Percentiles rank a stretch among this genome's conserved stretches.
Conservation (phyloP, 2,329 filamentous ascomycete genomes). For the Sporothrix brasiliensis region DNA sequence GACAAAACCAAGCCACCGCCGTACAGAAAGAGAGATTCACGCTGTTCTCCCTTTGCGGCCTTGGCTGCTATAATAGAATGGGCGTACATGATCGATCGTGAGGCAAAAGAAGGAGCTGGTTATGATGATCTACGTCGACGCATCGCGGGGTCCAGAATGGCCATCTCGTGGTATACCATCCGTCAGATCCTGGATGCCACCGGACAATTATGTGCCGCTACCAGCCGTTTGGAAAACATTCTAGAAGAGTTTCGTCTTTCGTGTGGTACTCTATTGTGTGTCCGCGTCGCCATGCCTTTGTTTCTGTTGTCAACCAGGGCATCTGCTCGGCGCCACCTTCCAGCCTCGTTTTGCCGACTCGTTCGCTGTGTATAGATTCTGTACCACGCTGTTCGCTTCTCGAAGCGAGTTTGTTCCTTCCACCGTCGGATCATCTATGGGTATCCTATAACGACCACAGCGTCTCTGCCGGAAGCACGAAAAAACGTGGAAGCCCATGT, state of each 20-base stretch:
- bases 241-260: slow-evolving; percentile 8
- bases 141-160: too few species aligned
- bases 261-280: neutral
- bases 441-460: neutral
- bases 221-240: neutral
- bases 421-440: neutral
- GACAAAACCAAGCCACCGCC: too few species aligned
- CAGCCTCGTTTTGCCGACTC: slow-evolving; percentile 40
- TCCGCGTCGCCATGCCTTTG: slow-evolving; percentile 1
- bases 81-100: too few species aligned
- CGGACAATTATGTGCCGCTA: neutral
- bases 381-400: neutral
- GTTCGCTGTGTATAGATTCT: slow-evolving; percentile 54
- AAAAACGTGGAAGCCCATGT: slow-evolving; percentile 16
- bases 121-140: too few species aligned
- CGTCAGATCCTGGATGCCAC: neutral
- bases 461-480: neutral
- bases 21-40: too few species aligned
- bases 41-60: too few species aligned
- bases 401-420: slow-evolving; percentile 7
- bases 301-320: neutral
- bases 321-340: slow-evolving; percentile 1
- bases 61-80: too few species aligned
- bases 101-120: too few species aligned
- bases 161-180: too few species aligned